Evolutionary conservation across 495 filamentous ascomycete genomes (phyloP).

Genomic region (Neurospora tetraspora): DNA sequence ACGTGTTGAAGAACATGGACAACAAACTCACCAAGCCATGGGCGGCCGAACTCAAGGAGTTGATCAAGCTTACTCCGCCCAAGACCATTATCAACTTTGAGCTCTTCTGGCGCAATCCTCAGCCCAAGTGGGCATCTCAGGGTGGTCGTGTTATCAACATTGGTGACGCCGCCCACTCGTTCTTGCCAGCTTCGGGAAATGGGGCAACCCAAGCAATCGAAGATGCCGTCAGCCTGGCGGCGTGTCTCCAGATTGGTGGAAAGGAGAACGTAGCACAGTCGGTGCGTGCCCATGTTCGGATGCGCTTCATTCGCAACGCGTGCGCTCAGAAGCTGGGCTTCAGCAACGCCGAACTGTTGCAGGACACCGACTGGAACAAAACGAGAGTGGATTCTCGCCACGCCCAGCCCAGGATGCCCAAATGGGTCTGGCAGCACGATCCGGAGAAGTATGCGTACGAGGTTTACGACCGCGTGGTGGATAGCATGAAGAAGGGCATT

Average conservation of each 20-base stretch:
- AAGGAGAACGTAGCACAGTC: slow-evolving; percentile 48
- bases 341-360: slow-evolving; percentile 44
- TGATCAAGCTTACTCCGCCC: slow-evolving; percentile 47
- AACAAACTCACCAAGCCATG: slow-evolving; percentile 25
- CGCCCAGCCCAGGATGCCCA: slow-evolving; percentile 39
- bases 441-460: slow-evolving; percentile 47
- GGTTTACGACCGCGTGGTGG: slow-evolving; percentile 37
- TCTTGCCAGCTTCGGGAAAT: slow-evolving; percentile 55
- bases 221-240: slow-evolving; percentile 54
- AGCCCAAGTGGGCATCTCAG: slow-evolving; percentile 52
- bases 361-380: slow-evolving; percentile 49
- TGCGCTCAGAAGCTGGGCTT: slow-evolving; percentile 48
- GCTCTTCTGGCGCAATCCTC: slow-evolving; percentile 55
- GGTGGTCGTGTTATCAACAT: slow-evolving; percentile 50
- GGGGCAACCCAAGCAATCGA: slow-evolving; percentile 65
- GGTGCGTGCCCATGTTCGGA: slow-evolving; percentile 38
- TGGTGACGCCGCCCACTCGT: slow-evolving; percentile 61
- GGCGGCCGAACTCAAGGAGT: slow-evolving; percentile 44
- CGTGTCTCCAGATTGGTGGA: slow-evolving; percentile 48
- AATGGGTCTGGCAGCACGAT: slow-evolving; percentile 48
- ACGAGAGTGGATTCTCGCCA: slow-evolving; percentile 38
- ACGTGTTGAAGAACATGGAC: slow-evolving; percentile 44
- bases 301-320: slow-evolving; percentile 45
- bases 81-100: slow-evolving; percentile 56
- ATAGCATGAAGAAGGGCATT: slow-evolving; percentile 27